Evolutionary conservation across 768 basidiomycete genomes (phyloP).

Genomic region (Mycena olivaceomarginata): DNA sequence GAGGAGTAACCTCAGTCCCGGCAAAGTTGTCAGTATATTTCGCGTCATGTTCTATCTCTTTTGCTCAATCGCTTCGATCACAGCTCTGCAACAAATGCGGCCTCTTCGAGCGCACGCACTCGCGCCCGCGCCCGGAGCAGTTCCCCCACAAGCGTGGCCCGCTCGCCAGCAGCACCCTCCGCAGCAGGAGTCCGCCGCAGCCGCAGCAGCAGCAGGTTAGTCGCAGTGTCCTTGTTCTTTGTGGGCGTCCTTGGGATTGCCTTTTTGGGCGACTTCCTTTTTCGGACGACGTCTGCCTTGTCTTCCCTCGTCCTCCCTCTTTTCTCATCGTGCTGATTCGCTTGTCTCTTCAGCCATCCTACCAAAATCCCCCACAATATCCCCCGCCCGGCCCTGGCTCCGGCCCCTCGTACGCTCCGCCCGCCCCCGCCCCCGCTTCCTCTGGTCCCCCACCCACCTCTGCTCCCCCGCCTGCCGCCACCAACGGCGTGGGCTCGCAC

Average conservation of each 20-base stretch:
- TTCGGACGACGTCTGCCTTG: not conserved
- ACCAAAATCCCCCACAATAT: not conserved
- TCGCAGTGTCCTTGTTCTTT: not conserved
- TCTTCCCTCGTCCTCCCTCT: not conserved
- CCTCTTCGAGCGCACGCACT: conserved; percentile 88
- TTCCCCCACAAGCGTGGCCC: conserved; percentile 89
- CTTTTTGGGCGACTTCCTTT: not conserved
- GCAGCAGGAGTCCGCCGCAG: conserved; percentile 67
- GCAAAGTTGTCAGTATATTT: conserved; percentile 76
- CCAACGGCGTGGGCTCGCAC: no score
- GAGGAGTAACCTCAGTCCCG: conserved; percentile 84
- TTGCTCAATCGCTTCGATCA: conserved; percentile 35
- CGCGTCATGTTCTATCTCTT: not conserved
- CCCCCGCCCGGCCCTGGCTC: no score
- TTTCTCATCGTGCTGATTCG: not conserved
- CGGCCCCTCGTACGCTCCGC: not conserved
- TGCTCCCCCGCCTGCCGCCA: no score
- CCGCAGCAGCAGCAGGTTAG: not conserved
- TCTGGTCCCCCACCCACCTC: not conserved
- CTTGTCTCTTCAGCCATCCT: not conserved
- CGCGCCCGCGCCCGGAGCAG: conserved; percentile 85
- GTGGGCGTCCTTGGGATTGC: not conserved
- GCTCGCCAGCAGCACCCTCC: conserved; percentile 70
- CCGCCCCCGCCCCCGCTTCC: not conserved
- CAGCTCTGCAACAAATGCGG: conserved; percentile 85